Base-by-base conservation (phyloP, 306 rosid species). In the Benincasa hispida region DNA sequence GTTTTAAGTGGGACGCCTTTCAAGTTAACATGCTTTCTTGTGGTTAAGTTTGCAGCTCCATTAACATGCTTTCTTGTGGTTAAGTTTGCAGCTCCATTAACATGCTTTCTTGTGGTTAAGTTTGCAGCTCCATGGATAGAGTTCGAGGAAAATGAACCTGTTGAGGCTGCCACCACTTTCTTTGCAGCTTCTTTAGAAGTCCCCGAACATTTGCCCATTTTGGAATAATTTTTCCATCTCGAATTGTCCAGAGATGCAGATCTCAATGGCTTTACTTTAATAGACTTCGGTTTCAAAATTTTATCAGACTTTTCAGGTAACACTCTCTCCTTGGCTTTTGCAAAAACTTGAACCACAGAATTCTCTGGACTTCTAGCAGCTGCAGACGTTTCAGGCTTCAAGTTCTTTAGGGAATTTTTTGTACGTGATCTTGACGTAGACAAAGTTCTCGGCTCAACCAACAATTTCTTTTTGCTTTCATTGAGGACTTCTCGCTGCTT, bases 41-140 rank as follows among this genome's bases (percentile, higher is more conserved):
- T 79, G 59, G 80, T 86, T 73, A 79, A 10, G 80, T 87, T 87
- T 63, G 83, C 80, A 75, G 75, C 85, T 77, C 83, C 78, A 37
- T 7, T n/a, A 81, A 59, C 77, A 15, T 62, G 77, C 85, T 84
- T 87, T 69, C 78, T 83, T 28, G 87, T 79, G 59, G 80, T 86
- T 73, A 79, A 10, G 80, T 87, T 87, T 63, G 83, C 80, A 75
- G 75, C 85, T 77, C 83, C 78, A 37, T 7, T n/a, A 81, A 59
- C 77, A 15, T 63, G 78, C 85, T 85, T 87, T 70, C 78, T 83
- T 30, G 87, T 78, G 56, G 80, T 86, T 73, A 79, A 10, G 81
- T 87, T 87, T 65, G 83, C 80, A 75, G 76, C 85, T 78, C 83
- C 78, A 39, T 5, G 37, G 62, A 79, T 82, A 83, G 92, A 78